Conservation (phyloP, 805 yeast genomes). For the Zygosaccharomyces rouxii region DNA sequence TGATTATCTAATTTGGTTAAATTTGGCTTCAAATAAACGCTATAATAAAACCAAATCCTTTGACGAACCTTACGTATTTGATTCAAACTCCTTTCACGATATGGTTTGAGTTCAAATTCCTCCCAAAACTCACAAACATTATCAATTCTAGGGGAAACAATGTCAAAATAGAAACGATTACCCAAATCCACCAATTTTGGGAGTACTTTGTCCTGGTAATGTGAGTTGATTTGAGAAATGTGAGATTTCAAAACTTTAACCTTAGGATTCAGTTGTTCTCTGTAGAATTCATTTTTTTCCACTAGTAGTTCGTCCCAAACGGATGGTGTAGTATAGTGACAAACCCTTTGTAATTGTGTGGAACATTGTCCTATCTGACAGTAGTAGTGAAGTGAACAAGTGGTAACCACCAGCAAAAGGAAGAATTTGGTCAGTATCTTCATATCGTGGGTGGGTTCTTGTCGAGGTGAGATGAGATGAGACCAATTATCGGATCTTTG, state of each 20-base stretch:
- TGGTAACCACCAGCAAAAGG: slow-evolving; percentile 11
- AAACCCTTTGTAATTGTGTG: slow-evolving; percentile 14
- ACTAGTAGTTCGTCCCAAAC: slow-evolving; percentile 17
- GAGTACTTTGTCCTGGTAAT: slow-evolving; percentile 7
- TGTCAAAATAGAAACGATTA: slow-evolving; percentile 5
- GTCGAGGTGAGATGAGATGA: not conserved
- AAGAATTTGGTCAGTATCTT: slow-evolving; percentile 15
- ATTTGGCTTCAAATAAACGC: slow-evolving; percentile 12
- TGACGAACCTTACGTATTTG: slow-evolving; percentile 2
- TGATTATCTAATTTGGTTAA: not conserved
- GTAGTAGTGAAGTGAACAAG: slow-evolving; percentile 19
- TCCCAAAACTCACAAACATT: slow-evolving; percentile 4
- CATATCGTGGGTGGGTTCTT: slow-evolving; percentile 8
- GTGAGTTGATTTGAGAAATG: slow-evolving; percentile 3
- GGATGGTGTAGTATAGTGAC: slow-evolving; percentile 22
- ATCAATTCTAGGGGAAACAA: slow-evolving; percentile 7
- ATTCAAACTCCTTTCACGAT: slow-evolving; percentile 6
- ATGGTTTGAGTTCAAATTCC: slow-evolving; percentile 1
- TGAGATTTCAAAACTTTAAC: slow-evolving; percentile 6
- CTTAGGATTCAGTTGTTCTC: slow-evolving; percentile 17
- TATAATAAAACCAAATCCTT: slow-evolving; percentile 11
- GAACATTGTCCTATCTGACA: slow-evolving; percentile 22
- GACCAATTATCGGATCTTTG: not conserved
- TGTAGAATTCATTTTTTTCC: slow-evolving; percentile 14
- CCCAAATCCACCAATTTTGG: slow-evolving; percentile 11